Base-by-base conservation (phyloP, 441 rosid species). In the Dalechampia spathulata region DNA sequence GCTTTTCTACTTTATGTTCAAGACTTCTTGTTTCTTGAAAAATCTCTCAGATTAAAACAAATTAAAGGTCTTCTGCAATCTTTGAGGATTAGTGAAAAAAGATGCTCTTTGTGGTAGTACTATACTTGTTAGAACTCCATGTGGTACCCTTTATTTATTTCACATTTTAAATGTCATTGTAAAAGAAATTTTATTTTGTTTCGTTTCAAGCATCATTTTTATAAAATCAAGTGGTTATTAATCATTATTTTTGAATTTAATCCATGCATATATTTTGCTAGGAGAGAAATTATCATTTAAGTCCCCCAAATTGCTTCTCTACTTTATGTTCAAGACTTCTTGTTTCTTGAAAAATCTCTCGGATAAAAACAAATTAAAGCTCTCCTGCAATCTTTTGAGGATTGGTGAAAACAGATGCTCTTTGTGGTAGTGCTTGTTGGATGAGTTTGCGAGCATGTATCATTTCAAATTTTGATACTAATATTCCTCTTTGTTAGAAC, bases 401-500 rank as follows among this genome's bases (percentile, higher is more conserved):
- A 55, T 25, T 10, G 6, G n/a, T 2, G 8, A 19, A 20, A 34
- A 49, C n/a, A 49, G 15, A 9, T 6, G 23, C 7, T 17, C 39
- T 13, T 16, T 38, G 14, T 48, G 26, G 43, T 42, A 40, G 9
- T 21, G 53, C 47, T 2, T n/a, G 38, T 26, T 59, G 19, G 16
- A 57, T 57, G 23, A n/a, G n/a, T 47, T 41, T 42, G 25, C 54
- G 38, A 30, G 1, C 15, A 0, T 1, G 21, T 43, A 42, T 20
- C 20, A 21, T 20, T 45, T 53, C 7, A 38, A 21, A 23, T 44
- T 25, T 41, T 54, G 30, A 58, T 46, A 46, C 65, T 78, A 39
- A 65, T 48, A 43, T 72, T 75, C n/a, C 48, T 56, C 68, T 50
- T 65, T 42, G 61, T 58, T 68, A 84, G 95, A 71, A 55, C 69